phyloP scores from a whole-genome alignment of 2,329 filamentous ascomycete species.

The Trichophyton schoenleinii region DNA sequence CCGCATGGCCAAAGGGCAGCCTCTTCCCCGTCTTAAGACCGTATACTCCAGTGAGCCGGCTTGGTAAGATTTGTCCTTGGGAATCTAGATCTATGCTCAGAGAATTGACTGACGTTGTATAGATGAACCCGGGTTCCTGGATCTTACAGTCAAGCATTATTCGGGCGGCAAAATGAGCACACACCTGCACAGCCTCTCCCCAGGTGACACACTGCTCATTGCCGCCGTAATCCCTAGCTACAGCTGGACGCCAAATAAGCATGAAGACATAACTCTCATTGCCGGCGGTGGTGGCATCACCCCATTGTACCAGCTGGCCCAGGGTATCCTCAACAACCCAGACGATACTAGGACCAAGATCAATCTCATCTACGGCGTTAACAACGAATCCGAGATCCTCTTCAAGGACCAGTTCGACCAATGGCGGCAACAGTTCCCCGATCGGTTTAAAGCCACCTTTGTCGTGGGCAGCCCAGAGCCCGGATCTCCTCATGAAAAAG shows the following conservation, averaged over 20 bases:
- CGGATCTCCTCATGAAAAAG: constrained; percentile 37
- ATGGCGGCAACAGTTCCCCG: constrained; percentile 40
- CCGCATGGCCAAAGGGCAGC: constrained; percentile 45
- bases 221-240: constrained; percentile 43
- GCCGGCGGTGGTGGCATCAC: constrained; percentile 64
- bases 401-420: constrained; percentile 44
- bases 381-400: constrained; percentile 50
- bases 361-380: constrained; percentile 54
- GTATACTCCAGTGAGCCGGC: constrained; percentile 51
- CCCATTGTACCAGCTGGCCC: constrained; percentile 53
- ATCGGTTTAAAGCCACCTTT: constrained; percentile 46
- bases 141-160: constrained; percentile 57
- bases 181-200: constrained; percentile 53
- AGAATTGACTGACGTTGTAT: constrained; percentile 9
- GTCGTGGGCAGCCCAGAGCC: constrained; percentile 38
- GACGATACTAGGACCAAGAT: constrained; percentile 47
- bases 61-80: constrained; percentile 27
- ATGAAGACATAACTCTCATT: constrained; percentile 48
- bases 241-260: constrained; percentile 39
- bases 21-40: constrained; percentile 51
- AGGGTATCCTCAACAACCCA: constrained; percentile 49
- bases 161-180: constrained; percentile 51
- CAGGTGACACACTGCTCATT: constrained; percentile 50
- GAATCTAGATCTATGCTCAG: background rate
- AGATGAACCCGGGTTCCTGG: constrained; percentile 48